Conservation (phyloP, 2,329 filamentous ascomycete genomes). For the Dactylellina parvicollis region DNA sequence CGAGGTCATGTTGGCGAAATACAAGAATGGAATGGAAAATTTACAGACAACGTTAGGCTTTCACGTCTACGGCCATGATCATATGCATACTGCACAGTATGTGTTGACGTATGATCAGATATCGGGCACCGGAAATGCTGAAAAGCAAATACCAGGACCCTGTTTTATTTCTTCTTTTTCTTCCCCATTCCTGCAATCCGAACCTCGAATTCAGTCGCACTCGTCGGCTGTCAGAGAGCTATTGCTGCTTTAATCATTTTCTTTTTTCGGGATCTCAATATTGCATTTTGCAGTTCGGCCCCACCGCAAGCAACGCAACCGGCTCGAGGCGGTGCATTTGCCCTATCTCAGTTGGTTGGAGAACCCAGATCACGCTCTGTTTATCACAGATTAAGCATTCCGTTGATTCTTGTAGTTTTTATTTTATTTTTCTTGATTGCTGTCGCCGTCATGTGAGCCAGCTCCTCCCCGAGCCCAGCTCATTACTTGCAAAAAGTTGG, state of each 20-base stretch:
- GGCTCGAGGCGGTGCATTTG: slow-evolving; percentile 27
- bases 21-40: too few species aligned
- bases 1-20: too few species aligned
- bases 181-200: slow-evolving; percentile 1
- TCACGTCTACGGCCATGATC: not conserved
- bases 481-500: not conserved
- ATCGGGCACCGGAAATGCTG: not conserved
- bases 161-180: slow-evolving; percentile 7
- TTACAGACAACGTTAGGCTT: too few species aligned
- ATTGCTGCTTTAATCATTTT: slow-evolving; percentile 3
- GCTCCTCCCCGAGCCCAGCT: slow-evolving; percentile 19
- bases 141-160: slow-evolving; percentile 27
- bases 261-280: slow-evolving; percentile 30
- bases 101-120: not conserved
- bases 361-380: not conserved
- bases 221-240: slow-evolving; percentile 8
- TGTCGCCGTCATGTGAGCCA: slow-evolving; percentile 41
- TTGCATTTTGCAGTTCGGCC: slow-evolving; percentile 31
- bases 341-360: slow-evolving; percentile 1
- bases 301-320: slow-evolving; percentile 26
- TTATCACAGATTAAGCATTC: slow-evolving; percentile 1
- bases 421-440: not conserved
- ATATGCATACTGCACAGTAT: too few species aligned
- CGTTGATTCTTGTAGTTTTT: not conserved
- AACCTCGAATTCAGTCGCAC: slow-evolving; percentile 2